A percentile compares a stretch with the other conserved stretches of the same genome.
These are phyloP conservation scores for Cyclotella choctawhatcheeana DNA, from an alignment of 108 stramenopile species.

Conservation along the genomic window DNA sequence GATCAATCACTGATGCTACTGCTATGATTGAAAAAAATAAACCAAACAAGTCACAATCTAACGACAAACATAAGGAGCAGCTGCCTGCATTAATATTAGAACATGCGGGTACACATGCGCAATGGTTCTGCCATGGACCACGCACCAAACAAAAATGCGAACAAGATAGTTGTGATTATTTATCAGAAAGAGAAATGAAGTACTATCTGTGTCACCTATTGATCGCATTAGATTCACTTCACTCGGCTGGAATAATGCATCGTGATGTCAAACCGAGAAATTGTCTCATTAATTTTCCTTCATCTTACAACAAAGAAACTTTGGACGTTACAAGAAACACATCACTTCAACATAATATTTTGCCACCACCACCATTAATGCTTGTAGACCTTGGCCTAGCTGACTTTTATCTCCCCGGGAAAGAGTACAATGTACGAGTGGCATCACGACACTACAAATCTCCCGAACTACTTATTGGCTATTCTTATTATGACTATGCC, in stretches of 20 bases:
- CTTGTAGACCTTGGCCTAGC: slow-evolving; percentile 93
- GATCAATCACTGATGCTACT: slow-evolving; percentile 28
- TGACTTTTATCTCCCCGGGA: slow-evolving; percentile 90
- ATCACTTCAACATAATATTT: neutral
- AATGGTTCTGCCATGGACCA: slow-evolving; percentile 88
- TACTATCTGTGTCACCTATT: slow-evolving; percentile 90
- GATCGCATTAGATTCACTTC: slow-evolving; percentile 84
- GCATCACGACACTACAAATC: slow-evolving; percentile 93
- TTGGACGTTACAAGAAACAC: neutral
- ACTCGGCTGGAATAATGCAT: slow-evolving; percentile 91
- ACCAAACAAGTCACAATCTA: neutral
- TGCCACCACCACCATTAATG: slow-evolving; percentile 64
- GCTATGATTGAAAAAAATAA: slow-evolving; percentile 2
- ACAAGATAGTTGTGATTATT: slow-evolving; percentile 33
- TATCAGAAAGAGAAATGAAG: slow-evolving; percentile 84
- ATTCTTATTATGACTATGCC: slow-evolving; percentile 78
- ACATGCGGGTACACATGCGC: slow-evolving; percentile 80
- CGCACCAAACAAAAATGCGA: slow-evolving; percentile 7
- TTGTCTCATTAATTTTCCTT: slow-evolving; percentile 74
- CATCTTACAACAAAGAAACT: slow-evolving; percentile 18
- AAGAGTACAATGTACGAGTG: slow-evolving; percentile 88
- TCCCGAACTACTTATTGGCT: slow-evolving; percentile 89
- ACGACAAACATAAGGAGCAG: slow-evolving; percentile 18
- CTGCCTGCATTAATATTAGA: slow-evolving; percentile 87
- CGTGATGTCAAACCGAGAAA: slow-evolving; percentile 96